A percentile compares a stretch with the other conserved stretches of the same genome.
Evolutionary conservation across 73 alveolate species (phyloP).

Genomic region (Paramecium biaurelia): DNA sequence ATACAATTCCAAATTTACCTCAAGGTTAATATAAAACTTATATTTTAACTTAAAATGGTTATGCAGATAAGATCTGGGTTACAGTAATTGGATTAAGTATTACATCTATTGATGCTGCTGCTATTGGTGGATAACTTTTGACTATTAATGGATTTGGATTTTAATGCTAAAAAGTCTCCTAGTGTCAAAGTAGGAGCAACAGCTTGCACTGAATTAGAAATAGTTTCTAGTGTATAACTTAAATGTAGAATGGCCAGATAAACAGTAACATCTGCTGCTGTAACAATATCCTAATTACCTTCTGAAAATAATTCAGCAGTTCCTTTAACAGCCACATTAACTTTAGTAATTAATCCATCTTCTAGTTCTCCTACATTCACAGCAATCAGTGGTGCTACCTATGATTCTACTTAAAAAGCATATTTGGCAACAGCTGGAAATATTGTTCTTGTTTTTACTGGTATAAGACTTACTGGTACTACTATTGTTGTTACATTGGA

Average conservation of each 20-base stretch:
- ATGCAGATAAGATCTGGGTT: constrained; percentile 44
- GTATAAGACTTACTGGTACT: constrained; percentile 42
- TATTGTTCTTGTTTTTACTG: constrained; percentile 66
- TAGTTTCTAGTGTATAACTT: background rate
- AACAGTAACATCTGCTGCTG: background rate
- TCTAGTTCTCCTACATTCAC: background rate
- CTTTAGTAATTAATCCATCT: background rate
- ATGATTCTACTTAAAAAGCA: background rate
- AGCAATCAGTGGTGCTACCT: background rate
- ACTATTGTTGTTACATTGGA: background rate
- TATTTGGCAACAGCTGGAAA: constrained; percentile 55
- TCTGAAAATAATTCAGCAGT: background rate
- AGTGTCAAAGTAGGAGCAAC: background rate
- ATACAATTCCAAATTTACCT: constrained; percentile 19
- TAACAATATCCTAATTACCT: background rate
- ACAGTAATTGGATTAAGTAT: background rate
- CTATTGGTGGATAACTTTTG: background rate
- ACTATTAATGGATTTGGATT: constrained; percentile 35
- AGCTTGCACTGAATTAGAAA: background rate
- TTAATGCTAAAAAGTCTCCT: constrained; percentile 1
- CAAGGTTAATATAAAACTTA: constrained; percentile 23
- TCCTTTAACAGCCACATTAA: background rate
- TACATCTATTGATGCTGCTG: background rate
- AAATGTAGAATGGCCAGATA: constrained; percentile 2
- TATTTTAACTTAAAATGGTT: background rate